Evolutionary conservation across 805 yeast genomes (phyloP), one percentile per base, ranked within the genome.

Genomic region (Wickerhamiella dianesei): DNA sequence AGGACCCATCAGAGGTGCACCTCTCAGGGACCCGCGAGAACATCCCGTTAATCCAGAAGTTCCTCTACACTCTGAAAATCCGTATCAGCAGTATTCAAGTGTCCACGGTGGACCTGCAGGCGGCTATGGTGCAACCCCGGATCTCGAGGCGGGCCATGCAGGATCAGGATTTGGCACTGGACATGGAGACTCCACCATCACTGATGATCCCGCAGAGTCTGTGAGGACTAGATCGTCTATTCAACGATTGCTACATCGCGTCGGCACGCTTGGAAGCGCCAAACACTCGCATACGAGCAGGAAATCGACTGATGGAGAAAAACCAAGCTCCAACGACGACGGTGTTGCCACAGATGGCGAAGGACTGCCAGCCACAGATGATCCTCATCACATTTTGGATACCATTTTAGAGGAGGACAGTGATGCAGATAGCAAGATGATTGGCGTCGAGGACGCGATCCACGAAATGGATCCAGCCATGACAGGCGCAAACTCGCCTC

Each of bases 341-440:
- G 25, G 44, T 3, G 43, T 45, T 3, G 57, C 48, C 39, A 50
- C 48, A 17, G n/a, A 37, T 4, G 46, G 18, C 14, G 37, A 40
- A 17, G 45, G 29, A 18, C 16, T 8, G 17, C 41, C 20, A 18
- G 20, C 22, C 35, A 22, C 21, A 21, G 53, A 53, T 32, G 56
- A 53, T 36, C 56, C 56, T 2, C 45, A 54, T 44, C 50, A 54
- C 20, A 39, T 54, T 9, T 50, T 56, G 8, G 45, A 51, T 16
- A 48, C 58, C 1, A 56, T 56, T 40, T 35, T 48, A 8, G 59
- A 53, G 37, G 60, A 56, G n/a, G 52, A 55, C 4, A 53, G 47
- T 16, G 48, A 29, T 4, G 47, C 44, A 6, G 49, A 40, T 19
- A 47, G 45, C 35, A 51, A 42, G 2, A 37, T 50, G 35, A 41